phyloP scores from a whole-genome alignment of 1,284 basidiomycete species.

The Mycosarcoma mackinlayi region DNA sequence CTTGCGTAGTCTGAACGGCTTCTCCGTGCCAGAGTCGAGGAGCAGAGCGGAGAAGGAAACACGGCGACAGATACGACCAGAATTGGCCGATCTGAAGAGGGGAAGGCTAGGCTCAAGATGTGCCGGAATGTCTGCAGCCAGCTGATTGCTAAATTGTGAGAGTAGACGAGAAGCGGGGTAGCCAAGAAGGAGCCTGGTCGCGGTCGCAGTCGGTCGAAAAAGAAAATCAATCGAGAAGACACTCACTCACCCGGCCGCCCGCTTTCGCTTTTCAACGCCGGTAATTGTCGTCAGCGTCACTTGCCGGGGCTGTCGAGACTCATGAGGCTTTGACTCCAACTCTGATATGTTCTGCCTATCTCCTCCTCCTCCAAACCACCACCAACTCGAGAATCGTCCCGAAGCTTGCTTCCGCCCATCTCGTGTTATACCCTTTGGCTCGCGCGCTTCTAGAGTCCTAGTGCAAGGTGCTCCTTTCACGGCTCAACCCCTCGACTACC shows the following conservation, averaged over 20 bases:
- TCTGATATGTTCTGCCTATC: neutral
- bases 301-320: slow-evolving; percentile 4
- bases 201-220: slow-evolving; percentile 1
- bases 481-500: too few relatives aligned
- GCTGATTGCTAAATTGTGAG: neutral
- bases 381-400: slow-evolving; percentile 3
- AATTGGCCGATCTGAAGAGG: slow-evolving; percentile 8
- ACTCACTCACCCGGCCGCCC: neutral
- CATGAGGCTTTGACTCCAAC: neutral
- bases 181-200: neutral
- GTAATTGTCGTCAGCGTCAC: slow-evolving; percentile 6
- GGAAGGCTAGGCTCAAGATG: neutral
- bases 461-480: too few relatives aligned
- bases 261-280: neutral
- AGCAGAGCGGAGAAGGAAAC: neutral
- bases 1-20: too few relatives aligned
- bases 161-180: neutral
- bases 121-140: neutral
- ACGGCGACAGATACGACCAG: neutral
- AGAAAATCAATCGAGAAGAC: neutral
- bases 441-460: too few relatives aligned
- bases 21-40: too few relatives aligned
- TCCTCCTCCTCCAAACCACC: neutral
- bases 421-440: too few relatives aligned
- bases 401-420: too few relatives aligned